Conservation (phyloP, 495 filamentous ascomycete species). For the Penicillium herquei region DNA sequence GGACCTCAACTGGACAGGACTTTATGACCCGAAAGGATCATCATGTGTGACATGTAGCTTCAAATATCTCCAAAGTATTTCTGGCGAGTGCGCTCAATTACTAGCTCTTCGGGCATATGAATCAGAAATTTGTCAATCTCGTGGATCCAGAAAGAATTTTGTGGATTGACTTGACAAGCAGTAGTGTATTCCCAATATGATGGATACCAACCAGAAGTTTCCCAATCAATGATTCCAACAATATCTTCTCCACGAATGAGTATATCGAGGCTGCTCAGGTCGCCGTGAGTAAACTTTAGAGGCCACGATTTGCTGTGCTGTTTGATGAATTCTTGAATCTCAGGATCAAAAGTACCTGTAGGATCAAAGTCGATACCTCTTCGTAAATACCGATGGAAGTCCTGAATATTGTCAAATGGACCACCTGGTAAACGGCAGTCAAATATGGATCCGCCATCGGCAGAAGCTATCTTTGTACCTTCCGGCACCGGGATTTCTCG, state of each 20-base stretch:
- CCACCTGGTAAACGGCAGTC: constrained; percentile 35
- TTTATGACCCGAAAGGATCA: too few species aligned
- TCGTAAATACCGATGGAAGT: too few species aligned
- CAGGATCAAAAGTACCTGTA: too few species aligned
- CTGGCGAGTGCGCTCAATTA: constrained; percentile 46
- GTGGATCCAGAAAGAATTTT: constrained; percentile 44
- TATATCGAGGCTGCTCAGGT: constrained; percentile 45
- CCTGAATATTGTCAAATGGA: too few species aligned
- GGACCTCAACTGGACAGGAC: too few species aligned
- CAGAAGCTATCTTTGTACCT: constrained; percentile 33
- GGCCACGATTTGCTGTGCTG: constrained; percentile 33
- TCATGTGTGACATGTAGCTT: background rate
- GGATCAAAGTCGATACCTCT: too few species aligned
- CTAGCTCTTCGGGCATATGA: constrained; percentile 42
- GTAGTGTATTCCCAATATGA: constrained; percentile 54
- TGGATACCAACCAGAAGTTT: constrained; percentile 51
- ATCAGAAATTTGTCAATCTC: constrained; percentile 51
- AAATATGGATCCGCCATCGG: constrained; percentile 40
- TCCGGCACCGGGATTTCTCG: constrained; percentile 34
- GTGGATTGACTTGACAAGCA: constrained; percentile 46
- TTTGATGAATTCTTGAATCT: background rate
- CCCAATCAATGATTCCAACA: constrained; percentile 54
- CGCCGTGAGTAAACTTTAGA: constrained; percentile 40
- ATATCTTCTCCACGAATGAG: constrained; percentile 37
- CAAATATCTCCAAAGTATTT: constrained; percentile 39